These are phyloP conservation scores for Scheffersomyces ergatensis DNA, from an alignment of 805 yeast genomes.

Conservation along the genomic window DNA sequence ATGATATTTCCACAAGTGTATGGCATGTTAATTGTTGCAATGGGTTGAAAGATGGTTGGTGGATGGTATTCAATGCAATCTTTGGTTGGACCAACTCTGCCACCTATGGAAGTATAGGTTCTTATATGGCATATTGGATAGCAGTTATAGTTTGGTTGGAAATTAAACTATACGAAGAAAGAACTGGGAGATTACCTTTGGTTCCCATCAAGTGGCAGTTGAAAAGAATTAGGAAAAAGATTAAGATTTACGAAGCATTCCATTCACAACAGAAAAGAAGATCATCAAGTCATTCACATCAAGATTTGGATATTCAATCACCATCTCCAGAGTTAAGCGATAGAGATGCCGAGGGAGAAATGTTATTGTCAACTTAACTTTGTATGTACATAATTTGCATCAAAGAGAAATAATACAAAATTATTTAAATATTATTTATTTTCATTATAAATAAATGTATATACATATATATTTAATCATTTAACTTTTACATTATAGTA, in stretches of 20 bases:
- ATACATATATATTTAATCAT: too few species aligned
- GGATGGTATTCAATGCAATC: slow-evolving; percentile 88
- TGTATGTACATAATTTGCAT: too few species aligned
- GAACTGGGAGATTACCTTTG: slow-evolving; percentile 55
- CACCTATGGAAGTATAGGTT: slow-evolving; percentile 79
- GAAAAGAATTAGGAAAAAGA: slow-evolving; percentile 46
- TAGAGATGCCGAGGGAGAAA: slow-evolving; percentile 10
- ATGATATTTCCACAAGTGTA: slow-evolving; percentile 71
- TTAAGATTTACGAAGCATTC: slow-evolving; percentile 16
- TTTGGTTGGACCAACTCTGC: slow-evolving; percentile 96
- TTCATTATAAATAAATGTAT: too few species aligned
- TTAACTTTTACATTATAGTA: too few species aligned
- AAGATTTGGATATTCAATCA: too few species aligned
- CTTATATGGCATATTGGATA: slow-evolving; percentile 74
- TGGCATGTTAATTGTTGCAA: slow-evolving; percentile 98
- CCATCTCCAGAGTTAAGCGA: slow-evolving; percentile 1
- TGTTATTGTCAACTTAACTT: slow-evolving; percentile 5
- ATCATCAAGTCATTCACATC: too few species aligned
- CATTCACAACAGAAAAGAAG: not conserved
- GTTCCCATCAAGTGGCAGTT: slow-evolving; percentile 63
- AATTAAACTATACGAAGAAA: slow-evolving; percentile 47
- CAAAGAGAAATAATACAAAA: too few species aligned
- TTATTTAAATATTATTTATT: too few species aligned
- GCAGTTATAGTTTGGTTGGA: slow-evolving; percentile 45
- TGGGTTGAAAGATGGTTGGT: slow-evolving; percentile 86